Base-by-base conservation (phyloP, 805 yeast genomes). In the Metschnikowia vanudenii region DNA sequence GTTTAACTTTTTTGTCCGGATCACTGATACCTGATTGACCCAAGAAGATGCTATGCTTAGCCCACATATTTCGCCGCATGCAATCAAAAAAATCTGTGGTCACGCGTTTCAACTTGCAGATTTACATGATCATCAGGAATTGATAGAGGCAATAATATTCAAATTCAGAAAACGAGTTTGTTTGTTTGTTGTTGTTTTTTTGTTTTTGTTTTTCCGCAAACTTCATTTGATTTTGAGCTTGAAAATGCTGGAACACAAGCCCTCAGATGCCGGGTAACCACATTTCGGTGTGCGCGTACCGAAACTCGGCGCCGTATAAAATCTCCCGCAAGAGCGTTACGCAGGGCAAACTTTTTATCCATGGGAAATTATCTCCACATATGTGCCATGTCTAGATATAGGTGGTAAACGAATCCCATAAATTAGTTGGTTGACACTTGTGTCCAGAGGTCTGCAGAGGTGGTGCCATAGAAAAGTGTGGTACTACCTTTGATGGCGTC, bases 401-500 rank as follows among this genome's bases (percentile, higher is more conserved):
- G 49, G 59, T 62, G 73, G 71, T 68, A 68, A 68, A 68, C 73
- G 73, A 67, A 63, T 54, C 72, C 73, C 73, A 54, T 31, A 66
- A 20, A 68, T 48, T 41, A 55, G 62, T 37, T 40, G 47, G 47
- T 30, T 40, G 58, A 47, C 53, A 40, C 50, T 47, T 48, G 49
- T 51, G 56, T 45, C 54, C 51, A 32, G 59, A 53, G 37, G 59
- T 53, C 59, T 55, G 59, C 59, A 55, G 59, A 55, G 57, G 57
- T 49, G 55, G 51, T 50, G 54, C 57, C 54, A 53, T 55, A 55
- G 59, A 55, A 18, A 16, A 52, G 56, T 55, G 59, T 55, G 59
- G 57, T 50, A 46, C 31, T 48, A 43, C 57, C 57, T 55, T 55
- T 55, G 59, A 55, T 55, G 59, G 53, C 57, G 46, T 55, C 54